Conservation (phyloP, 495 filamentous ascomycete species). For the Hypoxylon subgilvum region DNA sequence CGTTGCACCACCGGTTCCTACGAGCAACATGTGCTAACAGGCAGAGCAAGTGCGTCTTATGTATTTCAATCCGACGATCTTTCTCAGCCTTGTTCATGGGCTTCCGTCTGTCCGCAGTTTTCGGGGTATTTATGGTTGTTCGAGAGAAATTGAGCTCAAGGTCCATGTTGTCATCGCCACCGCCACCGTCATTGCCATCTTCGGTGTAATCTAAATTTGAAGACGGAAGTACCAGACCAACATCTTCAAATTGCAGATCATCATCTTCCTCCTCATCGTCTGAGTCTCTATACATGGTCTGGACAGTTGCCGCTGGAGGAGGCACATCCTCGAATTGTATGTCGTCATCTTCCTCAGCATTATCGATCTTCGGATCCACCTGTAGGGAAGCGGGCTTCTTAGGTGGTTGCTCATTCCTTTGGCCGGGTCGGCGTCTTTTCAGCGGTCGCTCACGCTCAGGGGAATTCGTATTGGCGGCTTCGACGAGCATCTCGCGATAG, state of each 20-base stretch:
- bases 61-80: constrained; percentile 72
- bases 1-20: constrained; percentile 90
- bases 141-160: constrained; percentile 64
- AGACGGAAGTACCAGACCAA: constrained; percentile 39
- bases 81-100: constrained; percentile 73
- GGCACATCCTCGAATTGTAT: constrained; percentile 45
- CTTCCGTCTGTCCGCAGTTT: constrained; percentile 58
- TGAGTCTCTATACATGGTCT: constrained; percentile 35
- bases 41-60: constrained; percentile 86
- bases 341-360: constrained; percentile 45
- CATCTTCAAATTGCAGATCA: constrained; percentile 43
- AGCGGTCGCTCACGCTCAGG: constrained; percentile 46
- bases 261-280: constrained; percentile 44
- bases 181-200: constrained; percentile 53
- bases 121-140: constrained; percentile 40
- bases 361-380: constrained; percentile 24
- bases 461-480: constrained; percentile 50
- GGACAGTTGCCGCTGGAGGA: constrained; percentile 30
- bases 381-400: constrained; percentile 5
- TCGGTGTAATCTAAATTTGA: constrained; percentile 33
- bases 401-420: constrained; percentile 39
- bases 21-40: constrained; percentile 74
- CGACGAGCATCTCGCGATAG: constrained; percentile 71
- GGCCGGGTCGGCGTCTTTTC: constrained; percentile 51
- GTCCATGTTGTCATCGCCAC: constrained; percentile 57